phyloP scores from a whole-genome alignment of 176 grass and related monocot genomes.

The Oryza australiensis region DNA sequence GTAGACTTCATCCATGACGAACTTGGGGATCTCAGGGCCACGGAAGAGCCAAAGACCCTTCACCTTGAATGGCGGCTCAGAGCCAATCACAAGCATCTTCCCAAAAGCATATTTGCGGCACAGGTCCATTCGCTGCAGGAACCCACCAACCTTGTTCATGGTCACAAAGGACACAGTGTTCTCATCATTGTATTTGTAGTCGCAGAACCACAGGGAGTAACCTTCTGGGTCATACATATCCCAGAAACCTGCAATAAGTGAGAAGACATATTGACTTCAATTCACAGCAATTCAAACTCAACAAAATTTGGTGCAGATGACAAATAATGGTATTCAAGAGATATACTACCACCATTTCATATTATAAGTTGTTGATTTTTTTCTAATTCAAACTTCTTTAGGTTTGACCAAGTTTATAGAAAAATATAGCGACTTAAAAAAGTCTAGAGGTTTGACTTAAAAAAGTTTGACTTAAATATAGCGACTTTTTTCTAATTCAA shows the following conservation, averaged over 20 bases:
- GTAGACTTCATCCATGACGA: constrained; percentile 77
- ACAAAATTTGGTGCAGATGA: background rate
- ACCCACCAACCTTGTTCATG: constrained; percentile 91
- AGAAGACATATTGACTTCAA: too few relatives aligned
- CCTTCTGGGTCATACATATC: constrained; percentile 97
- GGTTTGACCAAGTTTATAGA: too few relatives aligned
- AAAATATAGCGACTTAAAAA: too few relatives aligned
- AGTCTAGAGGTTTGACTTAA: too few relatives aligned
- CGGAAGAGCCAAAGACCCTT: constrained; percentile 90
- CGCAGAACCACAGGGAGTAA: constrained; percentile 96
- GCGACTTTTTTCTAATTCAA: too few relatives aligned
- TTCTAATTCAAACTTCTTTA: too few relatives aligned
- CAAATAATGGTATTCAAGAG: background rate
- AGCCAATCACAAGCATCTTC: constrained; percentile 86
- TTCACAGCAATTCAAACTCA: background rate
- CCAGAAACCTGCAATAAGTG: constrained; percentile 77
- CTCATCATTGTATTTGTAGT: constrained; percentile 99
- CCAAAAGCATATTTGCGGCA: constrained; percentile 84
- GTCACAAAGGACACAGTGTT: constrained; percentile 88
- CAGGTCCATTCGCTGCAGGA: constrained; percentile 94
- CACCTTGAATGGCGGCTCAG: constrained; percentile 69
- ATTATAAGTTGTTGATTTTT: too few relatives aligned
- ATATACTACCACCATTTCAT: too few relatives aligned
- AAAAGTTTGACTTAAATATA: too few relatives aligned
- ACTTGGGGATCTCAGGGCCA: constrained; percentile 68